Evolutionary conservation across 2,329 filamentous ascomycete species (phyloP).

Genomic region (Cordyceps cicadae): DNA sequence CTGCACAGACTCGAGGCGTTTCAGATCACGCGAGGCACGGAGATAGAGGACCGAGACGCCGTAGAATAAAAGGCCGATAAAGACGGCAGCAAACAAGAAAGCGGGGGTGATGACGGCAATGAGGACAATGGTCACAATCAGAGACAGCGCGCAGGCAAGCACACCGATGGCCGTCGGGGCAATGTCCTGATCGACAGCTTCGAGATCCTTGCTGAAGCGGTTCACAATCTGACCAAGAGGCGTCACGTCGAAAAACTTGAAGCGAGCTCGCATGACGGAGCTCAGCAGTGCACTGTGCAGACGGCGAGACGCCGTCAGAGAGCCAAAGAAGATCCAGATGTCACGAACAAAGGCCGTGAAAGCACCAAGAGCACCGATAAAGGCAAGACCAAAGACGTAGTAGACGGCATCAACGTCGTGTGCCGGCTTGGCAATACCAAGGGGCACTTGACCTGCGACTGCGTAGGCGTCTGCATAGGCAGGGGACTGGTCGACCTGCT

Average conservation of each 20-base stretch:
- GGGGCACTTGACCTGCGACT: conserved; percentile 12
- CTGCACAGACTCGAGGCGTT: conserved; percentile 88
- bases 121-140: conserved; percentile 77
- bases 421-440: conserved; percentile 20
- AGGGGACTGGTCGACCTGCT: conserved; percentile 5
- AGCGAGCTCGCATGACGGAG: conserved; percentile 77
- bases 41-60: conserved; percentile 83
- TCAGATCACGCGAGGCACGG: conserved; percentile 85
- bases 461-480: conserved; percentile 1
- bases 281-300: conserved; percentile 74
- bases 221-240: conserved; percentile 97
- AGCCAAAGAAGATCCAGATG: conserved; percentile 84
- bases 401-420: conserved; percentile 70
- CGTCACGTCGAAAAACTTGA: conserved; percentile 96
- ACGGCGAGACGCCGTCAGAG: conserved; percentile 75
- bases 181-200: conserved; percentile 91
- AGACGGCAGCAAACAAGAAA: conserved; percentile 77
- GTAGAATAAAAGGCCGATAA: conserved; percentile 78
- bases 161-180: conserved; percentile 79
- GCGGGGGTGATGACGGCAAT: conserved; percentile 85
- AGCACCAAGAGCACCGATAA: conserved; percentile 70
- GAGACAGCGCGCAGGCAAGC: conserved; percentile 53
- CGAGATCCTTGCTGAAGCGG: conserved; percentile 94
- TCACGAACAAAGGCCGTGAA: conserved; percentile 76
- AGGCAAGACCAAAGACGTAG: conserved; percentile 75